Evolutionary conservation across 1,284 basidiomycete species (phyloP).

Genomic region (Inonotus hispidus): DNA sequence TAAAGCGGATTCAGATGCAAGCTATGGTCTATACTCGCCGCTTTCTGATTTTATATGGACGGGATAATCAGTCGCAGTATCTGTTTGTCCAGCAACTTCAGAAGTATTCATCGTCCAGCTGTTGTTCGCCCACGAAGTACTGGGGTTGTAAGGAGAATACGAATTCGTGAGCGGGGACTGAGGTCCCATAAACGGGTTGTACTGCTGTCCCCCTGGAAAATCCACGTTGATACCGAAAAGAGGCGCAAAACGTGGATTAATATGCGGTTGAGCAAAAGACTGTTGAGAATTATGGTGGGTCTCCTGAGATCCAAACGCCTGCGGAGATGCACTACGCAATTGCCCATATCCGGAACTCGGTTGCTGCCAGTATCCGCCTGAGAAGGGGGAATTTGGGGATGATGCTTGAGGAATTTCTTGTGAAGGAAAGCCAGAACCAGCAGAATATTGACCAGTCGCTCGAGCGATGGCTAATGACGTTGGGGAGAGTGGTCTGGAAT

Average conservation of each 20-base stretch:
- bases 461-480: constrained; percentile 44
- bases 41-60: background rate
- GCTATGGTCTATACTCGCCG: constrained; percentile 2
- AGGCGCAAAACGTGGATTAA: constrained; percentile 64
- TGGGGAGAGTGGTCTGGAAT: constrained; percentile 32
- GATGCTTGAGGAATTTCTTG: constrained; percentile 15
- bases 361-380: constrained; percentile 16
- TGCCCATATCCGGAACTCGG: constrained; percentile 8
- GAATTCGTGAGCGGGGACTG: background rate
- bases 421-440: constrained; percentile 21
- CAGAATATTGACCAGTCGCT: constrained; percentile 38
- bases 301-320: constrained; percentile 19
- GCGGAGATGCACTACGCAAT: constrained; percentile 20
- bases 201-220: constrained; percentile 11
- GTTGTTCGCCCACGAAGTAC: background rate
- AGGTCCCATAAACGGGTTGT: constrained; percentile 1
- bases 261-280: constrained; percentile 67
- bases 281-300: constrained; percentile 30
- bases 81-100: background rate
- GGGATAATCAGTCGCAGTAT: background rate
- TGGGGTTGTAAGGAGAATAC: background rate
- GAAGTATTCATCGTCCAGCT: constrained; percentile 1
- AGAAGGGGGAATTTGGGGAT: constrained; percentile 5
- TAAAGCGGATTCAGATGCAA: too few relatives aligned
- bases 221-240: constrained; percentile 19